Evolutionary conservation across 1,284 basidiomycete genomes (phyloP).

Genomic region (Apiotrichum akiyoshidainum): DNA sequence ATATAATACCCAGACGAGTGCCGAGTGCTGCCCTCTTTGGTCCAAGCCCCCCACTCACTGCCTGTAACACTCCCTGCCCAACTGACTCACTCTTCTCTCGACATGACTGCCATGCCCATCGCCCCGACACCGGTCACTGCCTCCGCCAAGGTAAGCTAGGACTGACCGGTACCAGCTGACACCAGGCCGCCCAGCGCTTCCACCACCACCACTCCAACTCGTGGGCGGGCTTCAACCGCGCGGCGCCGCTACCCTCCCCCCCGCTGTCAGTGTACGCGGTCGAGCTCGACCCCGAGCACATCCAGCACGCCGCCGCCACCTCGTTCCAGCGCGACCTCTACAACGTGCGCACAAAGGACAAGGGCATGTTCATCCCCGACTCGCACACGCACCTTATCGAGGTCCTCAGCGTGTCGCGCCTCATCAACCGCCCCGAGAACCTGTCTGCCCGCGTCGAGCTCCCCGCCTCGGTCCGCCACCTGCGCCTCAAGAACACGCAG

Average conservation of each 20-base stretch:
- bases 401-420: background rate
- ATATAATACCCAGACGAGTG: too few species aligned
- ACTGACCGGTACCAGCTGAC: background rate
- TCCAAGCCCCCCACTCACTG: too few species aligned
- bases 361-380: background rate
- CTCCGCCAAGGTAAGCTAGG: too few species aligned
- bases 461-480: background rate
- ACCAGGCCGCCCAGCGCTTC: background rate
- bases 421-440: background rate
- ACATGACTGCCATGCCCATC: too few species aligned
- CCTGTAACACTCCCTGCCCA: too few species aligned
- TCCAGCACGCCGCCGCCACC: background rate
- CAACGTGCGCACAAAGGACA: background rate
- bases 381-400: background rate
- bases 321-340: conserved; percentile 5
- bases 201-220: background rate
- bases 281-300: background rate
- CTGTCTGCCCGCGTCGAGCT: background rate
- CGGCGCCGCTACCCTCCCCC: background rate
- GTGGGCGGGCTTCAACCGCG: background rate
- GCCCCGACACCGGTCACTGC: too few species aligned
- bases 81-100: too few species aligned
- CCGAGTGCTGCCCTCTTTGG: too few species aligned
- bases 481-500: conserved; percentile 1
- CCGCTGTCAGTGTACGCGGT: background rate